A percentile compares a stretch with the other conserved stretches of the same genome.
phyloP scores from a whole-genome alignment of 164 flowering plant genomes.

The Tetrastigma voinierianum region DNA sequence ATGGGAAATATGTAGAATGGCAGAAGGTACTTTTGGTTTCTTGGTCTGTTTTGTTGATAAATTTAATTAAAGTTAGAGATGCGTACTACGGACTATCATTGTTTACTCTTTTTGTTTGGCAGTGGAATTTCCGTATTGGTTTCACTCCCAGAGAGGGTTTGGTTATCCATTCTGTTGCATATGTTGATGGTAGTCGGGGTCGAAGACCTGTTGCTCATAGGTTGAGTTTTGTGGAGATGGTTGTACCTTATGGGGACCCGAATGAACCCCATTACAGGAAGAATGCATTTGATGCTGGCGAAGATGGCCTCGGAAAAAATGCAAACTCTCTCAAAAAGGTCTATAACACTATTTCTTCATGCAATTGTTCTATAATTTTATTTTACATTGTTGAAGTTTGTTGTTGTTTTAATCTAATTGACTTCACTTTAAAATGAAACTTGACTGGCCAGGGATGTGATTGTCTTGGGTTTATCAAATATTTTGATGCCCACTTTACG shows the following conservation, averaged over 20 bases:
- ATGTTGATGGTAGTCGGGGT: slow-evolving; percentile 89
- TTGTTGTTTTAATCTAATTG: too few relatives aligned
- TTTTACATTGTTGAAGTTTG: neutral
- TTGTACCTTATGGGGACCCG: slow-evolving; percentile 95
- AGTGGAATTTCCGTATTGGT: slow-evolving; percentile 94
- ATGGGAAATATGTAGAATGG: slow-evolving; percentile 81
- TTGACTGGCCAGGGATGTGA: slow-evolving; percentile 80
- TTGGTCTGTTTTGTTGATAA: neutral
- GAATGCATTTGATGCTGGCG: slow-evolving; percentile 97
- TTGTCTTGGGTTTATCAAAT: slow-evolving; percentile 83
- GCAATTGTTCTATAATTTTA: neutral
- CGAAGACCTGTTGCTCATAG: slow-evolving; percentile 87
- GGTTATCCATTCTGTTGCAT: slow-evolving; percentile 85
- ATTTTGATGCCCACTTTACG: slow-evolving; percentile 89
- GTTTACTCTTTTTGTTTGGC: slow-evolving; percentile 20
- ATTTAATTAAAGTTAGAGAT: neutral
- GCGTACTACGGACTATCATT: neutral
- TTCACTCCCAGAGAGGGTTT: slow-evolving; percentile 90
- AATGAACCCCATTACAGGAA: slow-evolving; percentile 92
- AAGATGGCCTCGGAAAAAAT: slow-evolving; percentile 95
- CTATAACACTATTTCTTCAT: neutral
- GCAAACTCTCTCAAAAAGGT: slow-evolving; percentile 93
- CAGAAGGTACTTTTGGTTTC: slow-evolving; percentile 58
- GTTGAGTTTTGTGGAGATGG: slow-evolving; percentile 95
- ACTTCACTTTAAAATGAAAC: slow-evolving; percentile 5